phyloP scores from a whole-genome alignment of 768 basidiomycete species.

The Pleurotus sapidus region DNA sequence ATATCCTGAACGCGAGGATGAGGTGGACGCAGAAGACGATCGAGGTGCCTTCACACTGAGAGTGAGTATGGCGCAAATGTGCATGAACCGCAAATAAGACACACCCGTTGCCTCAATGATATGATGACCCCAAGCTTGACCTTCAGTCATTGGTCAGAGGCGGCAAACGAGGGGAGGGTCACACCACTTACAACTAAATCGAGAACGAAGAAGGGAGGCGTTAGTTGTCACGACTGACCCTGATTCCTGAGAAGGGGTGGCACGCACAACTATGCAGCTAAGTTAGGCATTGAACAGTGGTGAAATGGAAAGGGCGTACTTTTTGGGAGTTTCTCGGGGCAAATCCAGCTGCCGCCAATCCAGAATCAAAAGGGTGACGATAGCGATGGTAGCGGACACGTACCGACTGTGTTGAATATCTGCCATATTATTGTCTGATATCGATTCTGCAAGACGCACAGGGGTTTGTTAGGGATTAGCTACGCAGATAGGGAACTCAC shows the following conservation, averaged over 20 bases:
- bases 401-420: neutral
- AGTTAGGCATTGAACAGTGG: no score
- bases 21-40: conserved; percentile 3
- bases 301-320: neutral
- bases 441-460: neutral
- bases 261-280: no score
- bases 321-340: neutral
- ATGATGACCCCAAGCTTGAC: conserved; percentile 1
- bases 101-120: neutral
- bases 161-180: neutral
- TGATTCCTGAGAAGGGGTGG: no score
- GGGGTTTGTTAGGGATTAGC: no score
- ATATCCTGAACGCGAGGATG: conserved; percentile 3
- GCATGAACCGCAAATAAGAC: neutral
- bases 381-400: neutral
- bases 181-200: neutral
- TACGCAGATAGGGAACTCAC: neutral
- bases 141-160: neutral
- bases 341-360: neutral
- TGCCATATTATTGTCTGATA: conserved; percentile 4
- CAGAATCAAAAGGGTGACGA: neutral
- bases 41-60: neutral
- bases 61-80: no score
- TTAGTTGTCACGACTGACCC: neutral
- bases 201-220: neutral